Base-by-base conservation (phyloP, 2,329 filamentous ascomycete genomes). In the Aspergillus alliaceus region DNA sequence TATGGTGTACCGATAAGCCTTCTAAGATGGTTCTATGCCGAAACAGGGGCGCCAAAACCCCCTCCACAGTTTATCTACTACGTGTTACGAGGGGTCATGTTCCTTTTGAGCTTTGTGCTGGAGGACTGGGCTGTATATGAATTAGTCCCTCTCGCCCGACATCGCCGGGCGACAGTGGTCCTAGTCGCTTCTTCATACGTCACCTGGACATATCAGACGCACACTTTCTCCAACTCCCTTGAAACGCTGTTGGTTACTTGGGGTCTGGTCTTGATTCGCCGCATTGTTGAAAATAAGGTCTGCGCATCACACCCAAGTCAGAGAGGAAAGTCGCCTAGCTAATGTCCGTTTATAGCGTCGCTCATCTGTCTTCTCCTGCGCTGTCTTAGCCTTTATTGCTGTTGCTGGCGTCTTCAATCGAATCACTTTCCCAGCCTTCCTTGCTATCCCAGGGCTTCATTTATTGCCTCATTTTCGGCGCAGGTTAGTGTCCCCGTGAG, bases 81-180 rank as follows among this genome's bases (percentile, higher is more conserved):
- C 85, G 88, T 89, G 4, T 79, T 98, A 67, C 86, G 95, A 55
- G 82, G 90, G 50, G 83, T 96, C 71, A 98, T 99, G 93, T 96
- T 98, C 77, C 79, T 91, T 52, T 81, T 96, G 72, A 97, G 93
- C 80, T 96, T 99, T 75, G 92, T 99, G 54, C 83, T 99, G 60
- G 92, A 97, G 77, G 95, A 99, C 79, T 98, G 95, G 93, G 95
- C 95, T 11, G 85, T 99, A 57, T 87, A 96, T 79, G 95, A 99
- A 75, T 82, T 98, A 62, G 87, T 97, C 54, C 86, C 87, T 60
- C 89, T 89, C 37, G 86, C 86, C 61, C 87, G 87, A 59, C 79
- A 84, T 68, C 87, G 91, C 61, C 85, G 85, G 65, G 80, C 89
- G 54, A 91, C 92, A 9, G 85, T 96, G 44, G 81, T 96, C 46